Conservation (phyloP, 1,284 basidiomycete species). For the Agroathelia rolfsii region DNA sequence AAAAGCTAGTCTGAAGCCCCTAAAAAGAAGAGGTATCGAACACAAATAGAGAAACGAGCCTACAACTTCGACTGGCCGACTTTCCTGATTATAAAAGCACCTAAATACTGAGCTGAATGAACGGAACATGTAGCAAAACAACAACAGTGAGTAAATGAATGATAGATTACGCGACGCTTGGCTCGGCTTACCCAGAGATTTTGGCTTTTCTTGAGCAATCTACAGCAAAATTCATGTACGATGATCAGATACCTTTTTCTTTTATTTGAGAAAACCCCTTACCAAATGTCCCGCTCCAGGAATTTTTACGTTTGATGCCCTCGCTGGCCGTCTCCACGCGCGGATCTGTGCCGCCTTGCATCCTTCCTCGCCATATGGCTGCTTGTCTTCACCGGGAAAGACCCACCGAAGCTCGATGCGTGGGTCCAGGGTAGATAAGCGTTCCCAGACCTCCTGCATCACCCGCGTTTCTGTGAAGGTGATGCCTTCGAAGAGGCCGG, state of each 20-base stretch:
- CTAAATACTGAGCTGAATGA: too few relatives aligned
- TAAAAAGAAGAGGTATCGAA: too few relatives aligned
- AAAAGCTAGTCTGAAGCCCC: too few relatives aligned
- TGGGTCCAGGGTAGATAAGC: conserved; percentile 33
- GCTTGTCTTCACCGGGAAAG: conserved; percentile 35
- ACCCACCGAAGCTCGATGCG: conserved; percentile 45
- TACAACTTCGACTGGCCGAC: too few relatives aligned
- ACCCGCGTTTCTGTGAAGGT: conserved; percentile 37
- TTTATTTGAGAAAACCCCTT: conserved; percentile 14
- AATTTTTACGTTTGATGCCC: conserved; percentile 51
- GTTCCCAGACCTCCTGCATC: conserved; percentile 35
- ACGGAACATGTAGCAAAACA: too few relatives aligned
- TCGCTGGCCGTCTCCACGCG: conserved; percentile 52
- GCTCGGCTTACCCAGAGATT: conserved; percentile 20
- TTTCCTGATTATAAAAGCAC: too few relatives aligned
- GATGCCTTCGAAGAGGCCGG: conserved; percentile 46
- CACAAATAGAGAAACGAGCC: too few relatives aligned
- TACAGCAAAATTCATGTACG: conserved; percentile 6
- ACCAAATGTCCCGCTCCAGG: conserved; percentile 51
- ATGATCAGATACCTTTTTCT: not conserved
- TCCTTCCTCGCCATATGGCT: conserved; percentile 19
- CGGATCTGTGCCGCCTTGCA: conserved; percentile 27
- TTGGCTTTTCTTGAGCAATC: conserved; percentile 20
- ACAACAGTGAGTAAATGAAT: too few relatives aligned
- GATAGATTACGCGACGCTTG: too few relatives aligned